phyloP scores from a whole-genome alignment of 257 asterid species.

The Ballota nigra region DNA sequence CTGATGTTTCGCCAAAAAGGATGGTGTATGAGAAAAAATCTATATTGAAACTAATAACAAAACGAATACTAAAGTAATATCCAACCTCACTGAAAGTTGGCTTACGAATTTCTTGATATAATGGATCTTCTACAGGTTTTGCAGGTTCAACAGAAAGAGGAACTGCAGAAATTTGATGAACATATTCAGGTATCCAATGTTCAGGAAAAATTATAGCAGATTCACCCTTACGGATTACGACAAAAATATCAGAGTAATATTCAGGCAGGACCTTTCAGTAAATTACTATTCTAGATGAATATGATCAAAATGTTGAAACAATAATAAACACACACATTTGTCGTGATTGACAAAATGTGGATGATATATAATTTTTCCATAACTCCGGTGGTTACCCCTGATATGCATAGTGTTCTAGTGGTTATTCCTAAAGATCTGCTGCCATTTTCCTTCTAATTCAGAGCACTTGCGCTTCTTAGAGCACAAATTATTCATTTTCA shows the following conservation, averaged over 20 bases:
- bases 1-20: constrained; percentile 35
- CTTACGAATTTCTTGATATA: constrained; percentile 69
- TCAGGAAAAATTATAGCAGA: neutral
- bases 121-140: constrained; percentile 66
- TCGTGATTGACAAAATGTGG: neutral
- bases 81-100: constrained; percentile 71
- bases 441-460: neutral
- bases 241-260: neutral
- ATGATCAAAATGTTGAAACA: neutral
- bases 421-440: neutral
- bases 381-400: neutral
- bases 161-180: constrained; percentile 37
- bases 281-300: neutral
- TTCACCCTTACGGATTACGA: neutral
- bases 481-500: neutral
- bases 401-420: neutral
- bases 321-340: neutral
- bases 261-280: neutral
- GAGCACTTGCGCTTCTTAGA: constrained; percentile 3
- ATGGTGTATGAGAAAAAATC: constrained; percentile 3
- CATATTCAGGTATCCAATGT: neutral
- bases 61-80: constrained; percentile 5
- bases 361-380: neutral
- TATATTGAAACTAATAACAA: neutral
- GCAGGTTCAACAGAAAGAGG: constrained; percentile 63